These are phyloP conservation scores for Aspergillus kassunensis DNA, from an alignment of 495 filamentous ascomycete genomes.

Conservation along the genomic window DNA sequence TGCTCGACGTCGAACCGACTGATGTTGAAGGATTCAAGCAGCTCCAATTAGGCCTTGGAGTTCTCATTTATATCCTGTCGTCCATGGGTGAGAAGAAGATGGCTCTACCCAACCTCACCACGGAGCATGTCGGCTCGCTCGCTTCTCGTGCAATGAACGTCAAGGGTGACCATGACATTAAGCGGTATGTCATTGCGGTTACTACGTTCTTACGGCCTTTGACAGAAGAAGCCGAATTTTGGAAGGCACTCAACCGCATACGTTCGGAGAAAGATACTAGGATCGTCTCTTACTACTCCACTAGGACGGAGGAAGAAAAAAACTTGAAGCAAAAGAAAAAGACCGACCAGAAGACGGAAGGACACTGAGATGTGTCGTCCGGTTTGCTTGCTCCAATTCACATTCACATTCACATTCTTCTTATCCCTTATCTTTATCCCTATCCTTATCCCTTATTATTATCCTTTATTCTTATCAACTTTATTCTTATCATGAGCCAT, in stretches of 20 bases:
- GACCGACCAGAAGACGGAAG: too few species aligned
- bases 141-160: conserved; percentile 62
- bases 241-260: too few species aligned
- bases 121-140: conserved; percentile 47
- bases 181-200: conserved; percentile 72
- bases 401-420: too few species aligned
- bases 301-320: too few species aligned
- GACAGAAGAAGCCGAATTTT: conserved; percentile 61
- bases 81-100: conserved; percentile 20
- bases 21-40: conserved; percentile 24
- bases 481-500: neutral
- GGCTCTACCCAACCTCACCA: conserved; percentile 8
- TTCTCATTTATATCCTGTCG: conserved; percentile 45
- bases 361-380: too few species aligned
- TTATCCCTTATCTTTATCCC: conserved; percentile 31
- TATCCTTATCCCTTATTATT: conserved; percentile 13
- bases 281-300: conserved; percentile 82
- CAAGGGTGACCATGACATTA: conserved; percentile 69
- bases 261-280: conserved; percentile 67
- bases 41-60: conserved; percentile 56
- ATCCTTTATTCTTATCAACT: conserved; percentile 28
- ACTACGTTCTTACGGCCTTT: conserved; percentile 64
- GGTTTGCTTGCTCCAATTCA: too few species aligned
- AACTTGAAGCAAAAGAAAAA: too few species aligned
- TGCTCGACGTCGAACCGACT: conserved; percentile 30